phyloP scores from a whole-genome alignment of 148 eudicot species.

The Pharnaceum exiguum region DNA sequence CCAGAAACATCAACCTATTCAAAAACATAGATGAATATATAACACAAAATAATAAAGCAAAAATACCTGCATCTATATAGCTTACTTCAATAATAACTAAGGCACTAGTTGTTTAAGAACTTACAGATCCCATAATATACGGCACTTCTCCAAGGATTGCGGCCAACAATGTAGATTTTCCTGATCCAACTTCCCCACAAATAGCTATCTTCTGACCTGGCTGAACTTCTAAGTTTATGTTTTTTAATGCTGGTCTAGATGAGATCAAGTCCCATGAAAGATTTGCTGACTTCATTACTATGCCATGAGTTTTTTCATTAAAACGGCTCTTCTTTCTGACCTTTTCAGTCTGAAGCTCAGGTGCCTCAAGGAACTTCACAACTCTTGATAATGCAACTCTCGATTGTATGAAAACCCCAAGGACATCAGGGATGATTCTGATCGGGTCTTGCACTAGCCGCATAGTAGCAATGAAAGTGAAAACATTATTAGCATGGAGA shows the following conservation, averaged over 20 bases:
- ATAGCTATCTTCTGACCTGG: constrained; percentile 48
- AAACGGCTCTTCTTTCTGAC: constrained; percentile 1
- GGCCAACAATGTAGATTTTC: constrained; percentile 59
- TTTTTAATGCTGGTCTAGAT: constrained; percentile 23
- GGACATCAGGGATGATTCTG: constrained; percentile 44
- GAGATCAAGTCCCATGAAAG: constrained; percentile 42
- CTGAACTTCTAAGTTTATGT: constrained; percentile 30
- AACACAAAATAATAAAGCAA: background rate
- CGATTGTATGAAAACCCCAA: constrained; percentile 38
- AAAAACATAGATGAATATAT: background rate
- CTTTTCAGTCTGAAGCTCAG: constrained; percentile 29
- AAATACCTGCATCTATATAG: background rate
- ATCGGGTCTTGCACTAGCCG: constrained; percentile 59
- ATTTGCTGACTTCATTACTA: constrained; percentile 18
- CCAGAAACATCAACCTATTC: constrained; percentile 46
- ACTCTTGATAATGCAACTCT: constrained; percentile 44
- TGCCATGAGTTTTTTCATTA: constrained; percentile 1
- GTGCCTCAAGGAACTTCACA: constrained; percentile 37
- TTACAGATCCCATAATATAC: constrained; percentile 36
- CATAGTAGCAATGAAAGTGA: constrained; percentile 53
- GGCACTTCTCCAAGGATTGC: constrained; percentile 63
- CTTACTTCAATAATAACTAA: background rate
- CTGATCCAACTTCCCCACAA: constrained; percentile 73
- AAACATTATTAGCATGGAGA: constrained; percentile 37
- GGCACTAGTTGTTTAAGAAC: constrained; percentile 7